These are phyloP conservation scores for Ruellia speciosa DNA, from an alignment of 305 asterid species.

Conservation along the genomic window DNA sequence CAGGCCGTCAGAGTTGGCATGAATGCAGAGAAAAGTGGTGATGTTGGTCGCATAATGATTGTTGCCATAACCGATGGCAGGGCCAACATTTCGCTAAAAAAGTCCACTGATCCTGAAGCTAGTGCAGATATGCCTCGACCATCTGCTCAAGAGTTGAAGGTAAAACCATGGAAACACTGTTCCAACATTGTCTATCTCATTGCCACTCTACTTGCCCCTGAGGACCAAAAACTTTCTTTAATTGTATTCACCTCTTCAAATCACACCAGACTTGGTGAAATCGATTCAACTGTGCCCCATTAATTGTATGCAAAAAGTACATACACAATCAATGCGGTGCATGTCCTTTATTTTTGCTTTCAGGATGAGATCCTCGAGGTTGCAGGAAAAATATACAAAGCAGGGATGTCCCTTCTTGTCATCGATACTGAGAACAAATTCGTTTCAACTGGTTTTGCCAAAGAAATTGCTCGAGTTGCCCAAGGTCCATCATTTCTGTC, in stretches of 20 bases:
- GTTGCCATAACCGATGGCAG: slow-evolving; percentile 97
- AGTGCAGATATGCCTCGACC: slow-evolving; percentile 79
- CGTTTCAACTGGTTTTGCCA: slow-evolving; percentile 95
- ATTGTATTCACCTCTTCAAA: background rate
- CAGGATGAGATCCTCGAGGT: slow-evolving; percentile 97
- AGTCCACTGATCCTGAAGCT: slow-evolving; percentile 84
- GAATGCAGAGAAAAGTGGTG: slow-evolving; percentile 98
- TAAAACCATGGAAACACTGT: slow-evolving; percentile 14
- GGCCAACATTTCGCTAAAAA: slow-evolving; percentile 90
- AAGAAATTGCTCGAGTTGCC: slow-evolving; percentile 93
- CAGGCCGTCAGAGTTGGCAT: slow-evolving; percentile 97
- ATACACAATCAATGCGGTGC: background rate
- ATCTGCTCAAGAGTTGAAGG: slow-evolving; percentile 83
- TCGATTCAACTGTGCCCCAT: background rate
- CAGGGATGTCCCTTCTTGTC: slow-evolving; percentile 95
- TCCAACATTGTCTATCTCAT: background rate
- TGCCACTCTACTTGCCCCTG: background rate
- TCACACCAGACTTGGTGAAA: background rate
- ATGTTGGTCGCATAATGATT: slow-evolving; percentile 95
- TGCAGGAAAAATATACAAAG: slow-evolving; percentile 83
- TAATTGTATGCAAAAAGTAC: no score
- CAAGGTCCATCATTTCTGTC: slow-evolving; percentile 47
- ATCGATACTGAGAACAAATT: slow-evolving; percentile 97
- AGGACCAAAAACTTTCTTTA: background rate
- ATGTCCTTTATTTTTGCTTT: background rate